These are phyloP conservation scores for Ceriops decandra DNA, from an alignment of 345 rosid species.

Conservation along the genomic window DNA sequence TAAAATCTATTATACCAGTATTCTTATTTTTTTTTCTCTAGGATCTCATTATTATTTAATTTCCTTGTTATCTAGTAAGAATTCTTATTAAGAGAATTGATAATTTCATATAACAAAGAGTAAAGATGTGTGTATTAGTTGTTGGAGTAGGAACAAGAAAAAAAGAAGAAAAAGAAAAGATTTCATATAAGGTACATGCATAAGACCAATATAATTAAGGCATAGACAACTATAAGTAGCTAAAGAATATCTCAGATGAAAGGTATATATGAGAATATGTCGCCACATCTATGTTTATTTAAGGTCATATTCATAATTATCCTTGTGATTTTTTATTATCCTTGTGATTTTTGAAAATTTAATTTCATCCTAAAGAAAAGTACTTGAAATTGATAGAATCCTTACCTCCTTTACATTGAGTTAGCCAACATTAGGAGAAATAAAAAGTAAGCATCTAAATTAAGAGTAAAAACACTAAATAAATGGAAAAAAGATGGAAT, in stretches of 20 bases:
- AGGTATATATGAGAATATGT: background rate
- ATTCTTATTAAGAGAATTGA: conserved; percentile 13
- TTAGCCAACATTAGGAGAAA: too few relatives aligned
- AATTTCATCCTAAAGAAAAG: background rate
- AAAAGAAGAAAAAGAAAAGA: background rate
- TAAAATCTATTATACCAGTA: background rate
- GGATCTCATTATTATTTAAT: background rate
- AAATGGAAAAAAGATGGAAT: too few relatives aligned
- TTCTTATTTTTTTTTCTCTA: background rate
- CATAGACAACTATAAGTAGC: conserved; percentile 8
- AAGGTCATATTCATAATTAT: background rate
- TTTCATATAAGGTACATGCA: background rate
- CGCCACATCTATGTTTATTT: background rate
- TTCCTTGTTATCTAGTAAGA: background rate
- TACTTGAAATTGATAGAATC: too few relatives aligned
- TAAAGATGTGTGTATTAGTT: background rate
- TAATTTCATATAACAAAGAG: background rate
- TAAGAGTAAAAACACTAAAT: too few relatives aligned
- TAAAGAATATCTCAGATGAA: background rate
- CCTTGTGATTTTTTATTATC: too few relatives aligned
- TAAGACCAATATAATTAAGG: background rate
- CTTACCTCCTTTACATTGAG: too few relatives aligned
- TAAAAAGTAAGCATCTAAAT: too few relatives aligned
- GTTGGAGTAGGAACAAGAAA: too few relatives aligned
- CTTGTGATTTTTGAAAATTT: background rate